Conservation (phyloP, 2,329 filamentous ascomycete species). For the Aspergillus puulaauensis region DNA sequence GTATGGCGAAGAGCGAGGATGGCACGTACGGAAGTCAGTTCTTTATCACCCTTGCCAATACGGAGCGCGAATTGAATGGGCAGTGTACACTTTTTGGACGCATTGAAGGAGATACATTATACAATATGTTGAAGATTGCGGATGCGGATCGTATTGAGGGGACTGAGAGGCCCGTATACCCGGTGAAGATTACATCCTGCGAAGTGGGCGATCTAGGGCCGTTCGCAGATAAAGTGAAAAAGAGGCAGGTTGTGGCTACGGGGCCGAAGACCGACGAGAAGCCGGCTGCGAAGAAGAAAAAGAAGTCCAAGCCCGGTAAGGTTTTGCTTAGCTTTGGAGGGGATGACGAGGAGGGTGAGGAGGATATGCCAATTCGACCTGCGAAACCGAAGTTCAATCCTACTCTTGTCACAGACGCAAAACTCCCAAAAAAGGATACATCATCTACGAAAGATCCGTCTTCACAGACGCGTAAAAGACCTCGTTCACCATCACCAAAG, state of each 20-base stretch:
- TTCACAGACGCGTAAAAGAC: conserved; percentile 29
- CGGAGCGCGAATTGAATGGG: conserved; percentile 78
- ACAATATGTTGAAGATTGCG: conserved; percentile 91
- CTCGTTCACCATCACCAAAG: conserved; percentile 34
- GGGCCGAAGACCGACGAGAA: conserved; percentile 26
- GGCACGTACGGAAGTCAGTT: conserved; percentile 94
- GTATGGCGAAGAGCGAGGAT: conserved; percentile 78
- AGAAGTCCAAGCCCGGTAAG: conserved; percentile 41
- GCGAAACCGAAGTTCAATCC: conserved; percentile 52
- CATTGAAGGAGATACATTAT: conserved; percentile 90
- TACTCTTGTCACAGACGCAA: conserved; percentile 40
- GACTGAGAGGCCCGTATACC: conserved; percentile 80
- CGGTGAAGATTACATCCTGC: conserved; percentile 65
- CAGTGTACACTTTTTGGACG: conserved; percentile 94
- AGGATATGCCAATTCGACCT: conserved; percentile 35
- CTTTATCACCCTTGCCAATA: conserved; percentile 84
- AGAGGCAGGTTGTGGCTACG: conserved; percentile 38
- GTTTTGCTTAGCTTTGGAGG: conserved; percentile 48
- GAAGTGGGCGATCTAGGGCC: conserved; percentile 48
- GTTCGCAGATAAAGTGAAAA: conserved; percentile 46
- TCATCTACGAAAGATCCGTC: conserved; percentile 11
- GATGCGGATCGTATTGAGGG: conserved; percentile 79
- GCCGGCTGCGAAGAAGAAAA: conserved; percentile 40
- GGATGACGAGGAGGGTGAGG: conserved; percentile 46
- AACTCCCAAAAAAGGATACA: conserved; percentile 15